Conservation (phyloP, 192 early-diverging fungal species). For the Spizellomyces punctatus region DNA sequence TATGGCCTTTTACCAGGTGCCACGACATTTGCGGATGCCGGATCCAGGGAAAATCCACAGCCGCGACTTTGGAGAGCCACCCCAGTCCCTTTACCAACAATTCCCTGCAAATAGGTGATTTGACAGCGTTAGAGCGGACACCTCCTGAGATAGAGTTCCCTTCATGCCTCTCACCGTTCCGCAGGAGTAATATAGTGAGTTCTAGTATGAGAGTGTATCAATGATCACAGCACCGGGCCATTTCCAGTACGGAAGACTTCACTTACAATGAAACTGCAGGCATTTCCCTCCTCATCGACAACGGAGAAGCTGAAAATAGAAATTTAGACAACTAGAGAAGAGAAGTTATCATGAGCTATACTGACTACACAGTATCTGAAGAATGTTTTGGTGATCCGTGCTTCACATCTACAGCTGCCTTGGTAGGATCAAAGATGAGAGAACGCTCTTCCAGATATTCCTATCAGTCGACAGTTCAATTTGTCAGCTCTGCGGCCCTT, state of each 20-base stretch:
- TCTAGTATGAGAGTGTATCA: conserved; percentile 2
- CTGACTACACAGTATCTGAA: conserved; percentile 69
- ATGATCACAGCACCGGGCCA: not conserved
- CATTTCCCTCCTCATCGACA: conserved; percentile 76
- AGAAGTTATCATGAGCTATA: not conserved
- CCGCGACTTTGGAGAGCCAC: conserved; percentile 74
- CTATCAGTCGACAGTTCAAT: conserved; percentile 8
- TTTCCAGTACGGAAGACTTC: not conserved
- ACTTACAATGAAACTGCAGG: conserved; percentile 75
- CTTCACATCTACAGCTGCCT: conserved; percentile 50
- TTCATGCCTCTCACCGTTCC: conserved; percentile 4
- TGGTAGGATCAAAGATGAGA: conserved; percentile 50
- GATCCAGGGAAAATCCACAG: conserved; percentile 62
- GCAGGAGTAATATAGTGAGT: conserved; percentile 36
- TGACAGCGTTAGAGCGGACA: not conserved
- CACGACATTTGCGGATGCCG: conserved; percentile 63
- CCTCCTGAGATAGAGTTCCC: not conserved
- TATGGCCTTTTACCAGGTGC: conserved; percentile 72
- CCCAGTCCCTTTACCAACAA: conserved; percentile 62
- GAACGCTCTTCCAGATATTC: conserved; percentile 62
- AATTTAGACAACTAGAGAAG: not conserved
- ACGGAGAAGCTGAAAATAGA: conserved; percentile 52
- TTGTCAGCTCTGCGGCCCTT: too few relatives aligned
- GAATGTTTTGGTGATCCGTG: conserved; percentile 64
- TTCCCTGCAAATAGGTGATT: conserved; percentile 35